Evolutionary conservation across 1,284 basidiomycete species (phyloP), one percentile per base, ranked within the genome.

Genomic region (Cutaneotrichosporon sp.): DNA sequence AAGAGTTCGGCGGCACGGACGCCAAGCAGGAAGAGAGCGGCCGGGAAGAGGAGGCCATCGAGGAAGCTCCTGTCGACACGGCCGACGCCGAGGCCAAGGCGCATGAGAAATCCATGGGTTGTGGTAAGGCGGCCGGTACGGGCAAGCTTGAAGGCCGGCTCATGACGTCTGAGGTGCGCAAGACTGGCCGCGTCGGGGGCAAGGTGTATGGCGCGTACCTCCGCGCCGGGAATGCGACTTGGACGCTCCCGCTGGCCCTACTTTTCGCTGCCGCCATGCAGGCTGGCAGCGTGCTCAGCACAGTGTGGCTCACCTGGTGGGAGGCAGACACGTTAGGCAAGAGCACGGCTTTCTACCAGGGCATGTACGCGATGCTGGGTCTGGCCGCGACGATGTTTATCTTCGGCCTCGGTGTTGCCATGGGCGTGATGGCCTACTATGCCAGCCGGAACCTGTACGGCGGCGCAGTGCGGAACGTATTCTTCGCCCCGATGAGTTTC

Each of bases 161-260:
- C 26, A 87, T 76, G 74, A 61, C 71, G 3, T 71, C 69, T 9
- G 76, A 76, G 62, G 69, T 66, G 10, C 83, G 89, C 32, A 85
- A 84, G n/a, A 89, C 86, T 0, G 88, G 88, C 3, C 85, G 86
- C 5, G 84, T 89, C 16, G 83, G 86, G 21, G 81, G 81, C 74
- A 78, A 76, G 73, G 90, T 92, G 16, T 92, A 91, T 76, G 73
- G 76, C n/a, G 81, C 84, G 6, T 92, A 91, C 74, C 73, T 91
- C 49, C 79, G 76, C 34, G 89, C 89, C 2, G 89, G 87, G 2
- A 80, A 82, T n/a, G 88, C 86, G 3, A 80, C 72, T 52, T 75
- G 85, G 63, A 88, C 86, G 2, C 74, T 85, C 0, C 88, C 89
- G 0, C 67, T 88, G 14, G 80, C 88, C n/a, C 11, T 89, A 4